A percentile compares a stretch with the other conserved stretches of the same genome.
phyloP scores from a whole-genome alignment of 2,329 filamentous ascomycete species.

The Aspergillus calidoustus region DNA sequence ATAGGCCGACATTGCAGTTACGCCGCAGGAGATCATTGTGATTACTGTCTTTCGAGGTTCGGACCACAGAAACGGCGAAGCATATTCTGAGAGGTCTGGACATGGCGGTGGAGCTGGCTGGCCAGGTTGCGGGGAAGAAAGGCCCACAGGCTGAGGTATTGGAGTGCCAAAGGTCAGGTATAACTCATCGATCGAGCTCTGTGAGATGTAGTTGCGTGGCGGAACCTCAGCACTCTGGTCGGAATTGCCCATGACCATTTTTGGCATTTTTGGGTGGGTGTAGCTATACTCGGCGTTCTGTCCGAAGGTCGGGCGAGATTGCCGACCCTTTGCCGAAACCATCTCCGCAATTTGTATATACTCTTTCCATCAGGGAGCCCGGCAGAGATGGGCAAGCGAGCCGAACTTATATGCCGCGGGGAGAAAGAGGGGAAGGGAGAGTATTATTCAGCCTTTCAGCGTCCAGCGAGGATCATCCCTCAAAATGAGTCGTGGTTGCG shows the following conservation, averaged over 20 bases:
- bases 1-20: constrained; percentile 76
- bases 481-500: not conserved
- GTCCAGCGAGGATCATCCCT: constrained; percentile 13
- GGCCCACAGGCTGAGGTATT: constrained; percentile 49
- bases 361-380: not conserved
- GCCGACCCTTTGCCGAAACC: constrained; percentile 6
- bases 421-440: constrained; percentile 1
- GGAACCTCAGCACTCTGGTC: not conserved
- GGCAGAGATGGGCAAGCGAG: not conserved
- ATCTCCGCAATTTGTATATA: not conserved
- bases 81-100: constrained; percentile 69
- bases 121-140: constrained; percentile 31
- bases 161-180: constrained; percentile 65
- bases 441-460: constrained; percentile 11
- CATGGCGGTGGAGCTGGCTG: constrained; percentile 52
- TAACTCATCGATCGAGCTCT: constrained; percentile 52
- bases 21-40: constrained; percentile 72
- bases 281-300: constrained; percentile 10
- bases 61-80: constrained; percentile 74
- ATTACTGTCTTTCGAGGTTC: constrained; percentile 67
- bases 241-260: not conserved
- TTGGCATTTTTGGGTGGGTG: not conserved
- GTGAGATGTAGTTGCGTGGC: not conserved
- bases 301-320: constrained; percentile 2
- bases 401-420: not conserved